Base-by-base conservation (phyloP, 768 basidiomycete species). In the Lentinula sp. region DNA sequence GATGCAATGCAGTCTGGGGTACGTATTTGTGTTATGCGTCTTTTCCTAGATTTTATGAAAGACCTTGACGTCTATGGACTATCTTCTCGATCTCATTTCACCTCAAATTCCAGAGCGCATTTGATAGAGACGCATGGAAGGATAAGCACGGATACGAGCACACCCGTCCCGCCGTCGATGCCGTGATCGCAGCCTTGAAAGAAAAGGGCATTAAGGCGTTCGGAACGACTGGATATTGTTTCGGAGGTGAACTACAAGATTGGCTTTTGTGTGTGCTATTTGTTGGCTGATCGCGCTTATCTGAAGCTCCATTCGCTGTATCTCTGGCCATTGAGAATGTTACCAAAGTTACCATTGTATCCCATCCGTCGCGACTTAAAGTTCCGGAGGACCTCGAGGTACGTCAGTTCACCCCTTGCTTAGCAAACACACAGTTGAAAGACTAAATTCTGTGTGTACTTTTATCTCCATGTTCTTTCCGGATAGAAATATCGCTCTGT, bases 141-240 rank as follows among this genome's bases (percentile, higher is more conserved):
- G 61, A 57, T 28, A 65, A 63, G 1, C 78, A 80, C 66, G 65
- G 65, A 2, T 60, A 65, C 9, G 70, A 71, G 8, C 59, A 61
- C 3, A 76, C 74, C 37, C 69, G 71, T n/a, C 73, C 76, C 0
- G 42, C 62, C 23, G 54, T 80, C 42, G 75, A 80, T 67, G 68
- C 60, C 3, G 74, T 80, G 43, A 67, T 78, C 39, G 69, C 63
- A 15, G 61, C 59, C 10, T 51, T 65, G 32, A 60, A 61, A 31
- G 57, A 54, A 32, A 16, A 42, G 31, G 80, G 79, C 46, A 71
- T 82, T 15, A 72, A 70, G 2, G 62, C 65, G 13, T 73, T 81
- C 60, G 78, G 69, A 0, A 75, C 76, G 7, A 74, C 73, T 0
- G 78, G 78, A 0, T 79, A 75, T 67, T 80, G 80, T 67, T 75